Conservation (phyloP, 2,329 filamentous ascomycete genomes). For the Cercospora berteroae region DNA sequence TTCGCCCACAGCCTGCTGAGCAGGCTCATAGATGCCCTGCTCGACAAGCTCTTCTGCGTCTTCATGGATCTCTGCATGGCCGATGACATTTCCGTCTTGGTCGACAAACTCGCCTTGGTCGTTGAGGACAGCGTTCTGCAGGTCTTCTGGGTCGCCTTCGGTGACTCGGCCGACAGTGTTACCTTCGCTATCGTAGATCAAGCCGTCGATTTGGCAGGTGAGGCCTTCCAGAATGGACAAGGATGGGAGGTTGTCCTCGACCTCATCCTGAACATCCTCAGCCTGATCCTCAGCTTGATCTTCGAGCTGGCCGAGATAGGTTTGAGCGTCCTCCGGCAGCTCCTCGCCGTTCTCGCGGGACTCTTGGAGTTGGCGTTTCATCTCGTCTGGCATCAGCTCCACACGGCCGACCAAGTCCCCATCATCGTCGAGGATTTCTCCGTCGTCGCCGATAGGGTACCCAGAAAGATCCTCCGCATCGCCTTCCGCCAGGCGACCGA, state of each 20-base stretch:
- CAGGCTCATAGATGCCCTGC: slow-evolving; percentile 47
- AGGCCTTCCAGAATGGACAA: slow-evolving; percentile 50
- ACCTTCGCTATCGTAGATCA: slow-evolving; percentile 52
- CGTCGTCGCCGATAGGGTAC: slow-evolving; percentile 54
- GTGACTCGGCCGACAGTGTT: slow-evolving; percentile 50
- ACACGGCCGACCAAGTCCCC: slow-evolving; percentile 56
- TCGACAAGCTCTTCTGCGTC: slow-evolving; percentile 45
- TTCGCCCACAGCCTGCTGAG: slow-evolving; percentile 43
- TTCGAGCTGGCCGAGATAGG: slow-evolving; percentile 33
- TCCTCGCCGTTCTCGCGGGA: slow-evolving; percentile 40
- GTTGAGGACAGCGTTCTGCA: slow-evolving; percentile 51
- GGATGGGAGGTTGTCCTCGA: slow-evolving; percentile 42
- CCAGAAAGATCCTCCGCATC: slow-evolving; percentile 54
- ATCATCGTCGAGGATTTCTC: slow-evolving; percentile 56
- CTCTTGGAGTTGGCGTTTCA: slow-evolving; percentile 44
- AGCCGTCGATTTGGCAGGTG: slow-evolving; percentile 47
- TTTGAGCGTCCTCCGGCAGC: slow-evolving; percentile 38
- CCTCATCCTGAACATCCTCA: slow-evolving; percentile 36
- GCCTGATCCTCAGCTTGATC: slow-evolving; percentile 27
- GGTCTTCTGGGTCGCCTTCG: slow-evolving; percentile 50
- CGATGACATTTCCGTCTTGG: slow-evolving; percentile 54
- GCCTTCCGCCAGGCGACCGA: slow-evolving; percentile 52
- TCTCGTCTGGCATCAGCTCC: slow-evolving; percentile 49
- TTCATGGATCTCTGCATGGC: slow-evolving; percentile 51
- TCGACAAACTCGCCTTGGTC: slow-evolving; percentile 57